A percentile compares a stretch with the other conserved stretches of the same genome.
phyloP scores from a whole-genome alignment of 2,329 filamentous ascomycete genomes.

The Ambrosiella cleistominuta region DNA sequence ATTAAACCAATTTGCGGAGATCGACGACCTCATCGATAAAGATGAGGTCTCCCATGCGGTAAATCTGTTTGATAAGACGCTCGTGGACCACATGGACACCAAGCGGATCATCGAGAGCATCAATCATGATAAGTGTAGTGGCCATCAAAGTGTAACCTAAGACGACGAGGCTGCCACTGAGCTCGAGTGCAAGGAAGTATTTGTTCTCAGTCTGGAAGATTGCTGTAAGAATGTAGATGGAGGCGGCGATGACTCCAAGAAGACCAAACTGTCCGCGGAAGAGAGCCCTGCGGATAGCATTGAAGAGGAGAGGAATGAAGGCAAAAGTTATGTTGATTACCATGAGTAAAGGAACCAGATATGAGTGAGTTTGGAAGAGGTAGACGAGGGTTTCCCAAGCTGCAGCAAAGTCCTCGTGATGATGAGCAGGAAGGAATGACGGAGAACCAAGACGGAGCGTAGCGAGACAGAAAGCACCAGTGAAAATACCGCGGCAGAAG shows the following conservation, averaged over 20 bases:
- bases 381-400: constrained; percentile 7
- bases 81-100: constrained; percentile 10
- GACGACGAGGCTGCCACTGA: constrained; percentile 20
- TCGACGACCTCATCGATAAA: constrained; percentile 12
- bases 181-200: constrained; percentile 24
- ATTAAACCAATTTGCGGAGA: constrained; percentile 11
- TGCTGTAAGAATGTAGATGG: constrained; percentile 19
- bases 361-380: constrained; percentile 11
- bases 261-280: constrained; percentile 7
- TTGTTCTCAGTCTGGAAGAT: constrained; percentile 15
- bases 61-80: constrained; percentile 12
- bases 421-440: constrained; percentile 6
- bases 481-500: constrained; percentile 9
- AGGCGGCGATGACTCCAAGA: constrained; percentile 14
- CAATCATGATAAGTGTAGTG: constrained; percentile 13
- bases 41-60: constrained; percentile 12
- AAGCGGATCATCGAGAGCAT: constrained; percentile 11
- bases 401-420: constrained; percentile 6
- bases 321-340: constrained; percentile 15
- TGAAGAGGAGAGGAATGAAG: constrained; percentile 12
- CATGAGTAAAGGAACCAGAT: constrained; percentile 13
- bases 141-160: constrained; percentile 17
- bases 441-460: constrained; percentile 9
- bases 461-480: constrained; percentile 9
- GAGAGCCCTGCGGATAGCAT: background rate